Base-by-base conservation (phyloP, 2,329 filamentous ascomycete genomes). In the Ampelomyces quisqualis region DNA sequence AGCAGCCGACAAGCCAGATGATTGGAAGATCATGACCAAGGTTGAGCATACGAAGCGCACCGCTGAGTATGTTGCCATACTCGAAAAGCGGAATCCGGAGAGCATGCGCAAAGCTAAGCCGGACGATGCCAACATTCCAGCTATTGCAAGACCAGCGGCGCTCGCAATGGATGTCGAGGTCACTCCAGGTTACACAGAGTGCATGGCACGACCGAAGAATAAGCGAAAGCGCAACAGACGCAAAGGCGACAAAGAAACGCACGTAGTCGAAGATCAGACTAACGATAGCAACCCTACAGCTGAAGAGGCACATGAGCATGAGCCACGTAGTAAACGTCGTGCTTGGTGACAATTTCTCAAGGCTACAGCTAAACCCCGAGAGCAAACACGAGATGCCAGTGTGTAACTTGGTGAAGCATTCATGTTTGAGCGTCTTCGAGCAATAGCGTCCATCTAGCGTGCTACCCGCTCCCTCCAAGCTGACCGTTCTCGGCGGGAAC, bases 1-100 rank as follows among this genome's bases (percentile, higher is more conserved):
- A 45, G 51, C 47, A 9, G 28, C 40, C 1, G 49, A 44, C 2
- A 59, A 55, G 38, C 65, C 64, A 4, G 51, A 58, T 8, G 37
- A 59, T 32, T 68, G 65, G 65, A 67, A 55, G 27, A 45, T 67
- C n/a, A 58, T 67, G 60, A 65, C 60, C 20, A 66, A 65, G 38
- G 51, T 60, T 1, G 64, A 67, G 31, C 60, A 66, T 37, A 56
- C 53, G 22, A 59, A 48, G 33, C 57, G 63, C 19, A 64, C 57
- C 2, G 50, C 55, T 5, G 62, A 66, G 41, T 66, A 67, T 40
- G 8, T 60, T 7, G 53, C 52, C 2, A 17, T 65, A 18, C 51
- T 64, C 6, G 38, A 53, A 33, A 47, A 49, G 20, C 47, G 55
- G 31, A 60, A 62, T 14, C 49, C 49, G 1, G 43, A 34, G 21